Evolutionary conservation across 116 monocot genomes (phyloP).

Genomic region (Papilionanthe hybrid): DNA sequence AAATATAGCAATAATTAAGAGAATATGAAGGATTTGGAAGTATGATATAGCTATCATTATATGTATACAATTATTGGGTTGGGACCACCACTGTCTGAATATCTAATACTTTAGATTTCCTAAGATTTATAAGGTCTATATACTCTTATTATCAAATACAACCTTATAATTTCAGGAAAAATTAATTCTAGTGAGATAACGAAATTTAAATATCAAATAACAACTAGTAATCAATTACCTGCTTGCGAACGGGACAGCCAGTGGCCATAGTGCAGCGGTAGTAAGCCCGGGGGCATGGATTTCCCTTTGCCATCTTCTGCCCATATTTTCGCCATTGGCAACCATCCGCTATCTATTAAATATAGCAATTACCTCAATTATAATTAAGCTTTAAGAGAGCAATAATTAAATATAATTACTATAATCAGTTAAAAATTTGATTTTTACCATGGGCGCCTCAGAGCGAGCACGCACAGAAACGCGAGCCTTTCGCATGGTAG

Average conservation of each 20-base stretch:
- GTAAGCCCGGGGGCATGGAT: conserved; percentile 69
- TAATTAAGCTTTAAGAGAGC: too few species aligned
- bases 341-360: conserved; percentile 51
- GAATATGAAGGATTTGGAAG: too few species aligned
- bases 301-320: conserved; percentile 80
- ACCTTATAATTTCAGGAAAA: too few species aligned
- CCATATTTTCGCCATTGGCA: conserved; percentile 83
- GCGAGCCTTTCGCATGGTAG: conserved; percentile 30
- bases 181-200: too few species aligned
- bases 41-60: too few species aligned
- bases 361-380: neutral
- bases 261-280: conserved; percentile 78
- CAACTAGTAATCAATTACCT: conserved; percentile 18
- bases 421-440: neutral
- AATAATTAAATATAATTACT: conserved; percentile 9
- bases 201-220: too few species aligned
- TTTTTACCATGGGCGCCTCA: conserved; percentile 41
- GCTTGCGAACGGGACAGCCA: conserved; percentile 69
- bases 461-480: conserved; percentile 23
- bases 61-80: too few species aligned
- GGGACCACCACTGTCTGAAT: too few species aligned
- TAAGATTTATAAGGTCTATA: too few species aligned
- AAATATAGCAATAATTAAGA: too few species aligned
- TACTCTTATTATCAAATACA: too few species aligned
- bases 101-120: too few species aligned